Evolutionary conservation across 768 basidiomycete species (phyloP), one percentile per base, ranked within the genome.

Genomic region (Lepiota venenata): DNA sequence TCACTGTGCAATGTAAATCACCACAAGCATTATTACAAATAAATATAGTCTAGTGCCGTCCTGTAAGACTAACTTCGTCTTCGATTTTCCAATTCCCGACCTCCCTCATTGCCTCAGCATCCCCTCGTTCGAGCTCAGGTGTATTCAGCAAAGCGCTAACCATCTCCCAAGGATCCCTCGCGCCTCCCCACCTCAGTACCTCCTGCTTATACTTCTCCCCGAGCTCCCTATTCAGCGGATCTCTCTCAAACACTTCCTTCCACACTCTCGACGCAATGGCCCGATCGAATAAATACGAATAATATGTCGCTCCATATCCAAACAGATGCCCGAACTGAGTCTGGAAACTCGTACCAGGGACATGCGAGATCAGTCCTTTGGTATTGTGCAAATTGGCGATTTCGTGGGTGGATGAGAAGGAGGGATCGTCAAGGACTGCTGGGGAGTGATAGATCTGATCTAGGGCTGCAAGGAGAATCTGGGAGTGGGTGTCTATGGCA

Each of bases 271-370:
- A 90, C 0, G 97, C 96, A 56, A 99, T 97, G 3, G 93, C 93
- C 4, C 95, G 84, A 60, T 98, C 97, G 60, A 99, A 95, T 11
- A 98, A 78, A 65, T 99, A 99, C 2, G 93, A 94, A 63, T 99
- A 99, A 66, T 99, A 99, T 0, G 93, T 97, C 12, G 96, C 94
- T 4, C 96, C 95, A 61, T 99, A 99, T 2, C 95, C 93, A 63
- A 88, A 95, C 4, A 99, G 73, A 66, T 99, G 97, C 0, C 91
- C 90, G 60, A 99, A 99, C 62, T 95, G 93, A 0, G 93, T 93
- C 64, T 98, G 97, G 77, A 93, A 94, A 0, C 91, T 87, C 0
- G 95, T 98, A 0, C 88, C 90, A 0, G 76, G 72, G 0, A 93
- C 91, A 51, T 91, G 82, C 0, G 93, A 92, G 20, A 97, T 85